Evolutionary conservation across 495 filamentous ascomycete species (phyloP), one percentile per base, ranked within the genome.

Genomic region (Aspergillus campestris): DNA sequence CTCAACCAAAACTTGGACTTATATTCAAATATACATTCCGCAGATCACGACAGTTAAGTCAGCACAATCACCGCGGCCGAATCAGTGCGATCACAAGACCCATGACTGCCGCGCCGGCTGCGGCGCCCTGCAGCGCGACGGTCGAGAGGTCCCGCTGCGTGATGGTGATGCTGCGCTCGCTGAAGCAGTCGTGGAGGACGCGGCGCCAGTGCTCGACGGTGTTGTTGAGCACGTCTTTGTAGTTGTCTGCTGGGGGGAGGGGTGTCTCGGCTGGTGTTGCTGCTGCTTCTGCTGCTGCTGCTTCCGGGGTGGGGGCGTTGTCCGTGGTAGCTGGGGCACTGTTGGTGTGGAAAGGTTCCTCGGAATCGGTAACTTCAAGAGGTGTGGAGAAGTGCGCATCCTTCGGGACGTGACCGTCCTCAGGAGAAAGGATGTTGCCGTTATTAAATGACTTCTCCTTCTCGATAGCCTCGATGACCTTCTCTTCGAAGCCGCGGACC

Each of bases 381-480:
- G 18, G 18, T 4, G 1, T 24, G 18, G 18, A 28, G 18, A 40
- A 38, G 9, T 42, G 34, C 40, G 40, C 40, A 43, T 43, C 34
- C 56, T 37, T 40, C 42, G 41, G 31, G 33, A 40, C 24, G 30
- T 31, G 31, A 8, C 27, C 42, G 24, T 27, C 29, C 18, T 33
- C 39, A 37, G 34, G 4, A 6, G 47, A 29, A 15, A 50, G 29
- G 30, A 41, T 31, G 40, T 55, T 58, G 15, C 56, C 50, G 8
- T 52, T 51, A 40, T 46, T 52, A 3, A 63, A 48, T 6, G 55
- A 50, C 52, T 79, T 78, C 54, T 88, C 87, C 53, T 83, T 82
- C 33, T 94, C 89, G 34, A 97, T 69, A 1, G 88, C 84, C 55
- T 83, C 81, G 44, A 80, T 80, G 37, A 98, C 86, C 62, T 89